Evolutionary conservation across 2,329 filamentous ascomycete species (phyloP), one percentile per base, ranked within the genome.

Genomic region (Microdochium bolleyi): DNA sequence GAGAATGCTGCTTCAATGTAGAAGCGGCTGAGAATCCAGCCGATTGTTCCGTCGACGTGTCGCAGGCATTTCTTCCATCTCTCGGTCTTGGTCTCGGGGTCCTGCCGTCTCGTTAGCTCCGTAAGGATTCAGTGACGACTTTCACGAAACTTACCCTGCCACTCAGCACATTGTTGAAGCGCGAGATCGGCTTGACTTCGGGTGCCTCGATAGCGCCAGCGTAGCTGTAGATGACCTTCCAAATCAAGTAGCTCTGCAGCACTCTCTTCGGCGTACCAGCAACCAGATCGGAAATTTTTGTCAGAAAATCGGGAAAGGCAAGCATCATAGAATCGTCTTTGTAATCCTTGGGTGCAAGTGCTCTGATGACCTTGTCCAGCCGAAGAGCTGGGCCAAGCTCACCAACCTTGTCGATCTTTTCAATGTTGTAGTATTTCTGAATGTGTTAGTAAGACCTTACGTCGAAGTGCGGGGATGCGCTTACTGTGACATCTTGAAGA

Each of bases 11-110:
- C 80, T 56, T 88, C 79, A 2, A 89, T 75, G 57, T 84, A 90
- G 69, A 89, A 88, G 22, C 84, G 80, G 61, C 83, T 85, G 16
- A 88, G 69, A 49, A 87, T 84, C 84, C 85, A 89, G 2, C 79
- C 79, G 22, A 89, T 64, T 4, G 78, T 77, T 22, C 67, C 64
- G 56, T 87, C 82, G 4, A 85, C 74, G 32, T 77, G 73, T 8
- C 63, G 64, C 25, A 88, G 75, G 58, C 85, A 89, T 7, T 74
- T 83, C 59, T 84, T 76, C 84, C 84, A 88, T 49, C 84, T 75
- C 60, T 88, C 85, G 14, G 81, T 70, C 21, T 73, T 75, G 2
- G 83, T 79, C 51, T 85, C 75, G 1, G 83, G 77, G 52, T 85
- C 82, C 70, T 75, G 54, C 1, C 53, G 30, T 4, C 48, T 49